Percentiles rank a stretch among this genome's conserved stretches.
phyloP scores from a whole-genome alignment of 202 grass and related monocot species.

The Carex arenaria region DNA sequence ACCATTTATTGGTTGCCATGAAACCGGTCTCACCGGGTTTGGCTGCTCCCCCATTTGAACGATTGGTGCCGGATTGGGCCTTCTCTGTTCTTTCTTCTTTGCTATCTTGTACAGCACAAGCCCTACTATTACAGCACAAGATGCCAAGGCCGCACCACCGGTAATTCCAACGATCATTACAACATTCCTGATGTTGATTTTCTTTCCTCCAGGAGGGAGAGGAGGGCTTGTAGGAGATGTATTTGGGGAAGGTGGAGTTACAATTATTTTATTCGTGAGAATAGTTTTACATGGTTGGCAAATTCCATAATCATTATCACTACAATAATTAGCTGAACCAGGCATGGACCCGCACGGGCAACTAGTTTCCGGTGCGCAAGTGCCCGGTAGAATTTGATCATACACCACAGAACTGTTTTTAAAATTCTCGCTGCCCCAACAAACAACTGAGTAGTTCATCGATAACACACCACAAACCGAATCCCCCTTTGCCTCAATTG shows the following conservation, averaged over 20 bases:
- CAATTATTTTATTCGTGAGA: conserved; percentile 19
- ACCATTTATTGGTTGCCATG: conserved; percentile 18
- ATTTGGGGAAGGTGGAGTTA: conserved; percentile 6
- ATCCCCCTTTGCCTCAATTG: conserved; percentile 61
- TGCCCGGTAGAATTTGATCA: conserved; percentile 44
- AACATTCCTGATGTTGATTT: neutral
- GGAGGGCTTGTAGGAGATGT: conserved; percentile 18
- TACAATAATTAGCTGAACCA: conserved; percentile 29
- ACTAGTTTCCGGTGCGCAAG: neutral
- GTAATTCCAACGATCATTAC: conserved; percentile 21
- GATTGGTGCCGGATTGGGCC: conserved; percentile 20
- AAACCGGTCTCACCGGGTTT: neutral
- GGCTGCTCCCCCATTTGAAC: conserved; percentile 10
- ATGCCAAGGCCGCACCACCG: conserved; percentile 4
- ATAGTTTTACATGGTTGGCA: conserved; percentile 15
- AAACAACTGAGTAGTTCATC: conserved; percentile 44
- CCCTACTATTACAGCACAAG: conserved; percentile 18
- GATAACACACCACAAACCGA: conserved; percentile 52
- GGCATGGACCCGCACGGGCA: conserved; percentile 26
- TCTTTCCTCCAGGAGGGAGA: neutral
- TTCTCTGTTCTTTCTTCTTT: conserved; percentile 27
- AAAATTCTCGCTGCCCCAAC: conserved; percentile 47
- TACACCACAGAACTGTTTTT: conserved; percentile 13
- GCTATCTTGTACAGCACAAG: conserved; percentile 17
- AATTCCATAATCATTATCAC: conserved; percentile 32